Percentiles rank a stretch among this genome's conserved stretches.
Evolutionary conservation across 768 basidiomycete genomes (phyloP).

Genomic region (Rhizopogon vinicolor): DNA sequence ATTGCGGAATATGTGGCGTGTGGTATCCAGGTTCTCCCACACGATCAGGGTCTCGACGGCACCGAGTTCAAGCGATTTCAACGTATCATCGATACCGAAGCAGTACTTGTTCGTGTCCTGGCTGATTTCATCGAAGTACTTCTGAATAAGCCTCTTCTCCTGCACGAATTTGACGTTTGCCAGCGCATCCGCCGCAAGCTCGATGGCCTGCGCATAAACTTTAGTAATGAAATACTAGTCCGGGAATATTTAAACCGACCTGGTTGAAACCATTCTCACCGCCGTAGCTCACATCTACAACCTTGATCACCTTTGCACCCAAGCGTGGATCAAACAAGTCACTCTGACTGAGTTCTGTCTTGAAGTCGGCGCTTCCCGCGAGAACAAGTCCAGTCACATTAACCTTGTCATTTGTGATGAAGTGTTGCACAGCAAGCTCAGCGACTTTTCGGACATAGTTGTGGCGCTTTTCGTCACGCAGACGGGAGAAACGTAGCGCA

Average conservation of each 20-base stretch:
- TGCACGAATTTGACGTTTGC: constrained; percentile 99
- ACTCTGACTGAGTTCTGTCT: constrained; percentile 93
- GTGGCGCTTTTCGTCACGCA: constrained; percentile 98
- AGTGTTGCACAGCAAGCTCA: constrained; percentile 95
- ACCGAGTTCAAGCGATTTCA: constrained; percentile 94
- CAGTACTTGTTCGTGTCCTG: constrained; percentile 95
- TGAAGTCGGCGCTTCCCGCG: constrained; percentile 97
- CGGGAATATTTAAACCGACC: constrained; percentile 37
- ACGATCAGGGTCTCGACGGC: constrained; percentile 97
- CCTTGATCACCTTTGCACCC: constrained; percentile 90
- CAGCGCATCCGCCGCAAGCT: constrained; percentile 91
- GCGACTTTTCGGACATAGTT: constrained; percentile 99
- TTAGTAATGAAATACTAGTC: constrained; percentile 2
- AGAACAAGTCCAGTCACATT: constrained; percentile 95
- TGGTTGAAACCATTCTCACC: constrained; percentile 99
- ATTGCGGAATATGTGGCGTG: constrained; percentile 84
- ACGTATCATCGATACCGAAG: constrained; percentile 95
- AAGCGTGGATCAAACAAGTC: constrained; percentile 94
- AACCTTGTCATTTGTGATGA: constrained; percentile 96
- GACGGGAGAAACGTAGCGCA: constrained; percentile 98
- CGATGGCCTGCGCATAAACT: constrained; percentile 68
- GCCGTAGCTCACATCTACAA: constrained; percentile 98
- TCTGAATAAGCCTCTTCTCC: constrained; percentile 96
- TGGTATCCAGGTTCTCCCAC: constrained; percentile 96
- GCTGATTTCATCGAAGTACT: constrained; percentile 99